These are phyloP conservation scores for Dioscorea dumetorum DNA, from an alignment of 106 monocot species.

Conservation along the genomic window DNA sequence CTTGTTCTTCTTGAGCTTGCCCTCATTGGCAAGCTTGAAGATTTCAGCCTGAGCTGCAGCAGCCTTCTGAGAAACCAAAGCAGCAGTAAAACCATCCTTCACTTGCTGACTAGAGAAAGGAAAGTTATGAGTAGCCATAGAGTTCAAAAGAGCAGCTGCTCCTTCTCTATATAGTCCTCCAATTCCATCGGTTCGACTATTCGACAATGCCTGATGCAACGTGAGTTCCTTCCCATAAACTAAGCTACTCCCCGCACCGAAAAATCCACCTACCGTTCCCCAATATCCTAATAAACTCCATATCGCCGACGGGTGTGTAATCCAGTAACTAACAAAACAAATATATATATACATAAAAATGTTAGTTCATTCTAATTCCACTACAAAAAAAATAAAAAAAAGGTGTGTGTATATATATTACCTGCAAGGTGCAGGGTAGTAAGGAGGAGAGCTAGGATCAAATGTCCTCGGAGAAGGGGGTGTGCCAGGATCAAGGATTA, in stretches of 20 bases:
- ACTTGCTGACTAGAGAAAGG: constrained; percentile 55
- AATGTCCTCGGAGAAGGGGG: constrained; percentile 7
- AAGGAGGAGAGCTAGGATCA: constrained; percentile 23
- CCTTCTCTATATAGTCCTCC: constrained; percentile 71
- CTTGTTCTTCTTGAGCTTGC: constrained; percentile 25
- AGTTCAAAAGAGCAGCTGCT: constrained; percentile 72
- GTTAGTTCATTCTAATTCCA: not conserved
- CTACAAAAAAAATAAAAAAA: too few species aligned
- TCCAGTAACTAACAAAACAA: constrained; percentile 61
- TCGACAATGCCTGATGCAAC: constrained; percentile 49
- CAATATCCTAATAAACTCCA: constrained; percentile 43
- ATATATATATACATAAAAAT: not conserved
- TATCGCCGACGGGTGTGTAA: constrained; percentile 52
- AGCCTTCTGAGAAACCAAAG: constrained; percentile 25
- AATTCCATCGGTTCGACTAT: constrained; percentile 47
- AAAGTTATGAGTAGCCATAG: constrained; percentile 44
- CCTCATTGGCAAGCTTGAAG: constrained; percentile 66
- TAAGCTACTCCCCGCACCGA: constrained; percentile 31
- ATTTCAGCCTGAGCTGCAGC: constrained; percentile 52
- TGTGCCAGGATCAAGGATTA: too few species aligned
- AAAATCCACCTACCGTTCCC: constrained; percentile 34
- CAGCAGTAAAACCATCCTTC: constrained; percentile 37
- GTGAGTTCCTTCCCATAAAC: constrained; percentile 37
- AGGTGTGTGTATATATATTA: constrained; percentile 1
- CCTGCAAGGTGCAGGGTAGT: constrained; percentile 45